Evolutionary conservation across 306 rosid genomes (phyloP).

Genomic region (Prunus mume): DNA sequence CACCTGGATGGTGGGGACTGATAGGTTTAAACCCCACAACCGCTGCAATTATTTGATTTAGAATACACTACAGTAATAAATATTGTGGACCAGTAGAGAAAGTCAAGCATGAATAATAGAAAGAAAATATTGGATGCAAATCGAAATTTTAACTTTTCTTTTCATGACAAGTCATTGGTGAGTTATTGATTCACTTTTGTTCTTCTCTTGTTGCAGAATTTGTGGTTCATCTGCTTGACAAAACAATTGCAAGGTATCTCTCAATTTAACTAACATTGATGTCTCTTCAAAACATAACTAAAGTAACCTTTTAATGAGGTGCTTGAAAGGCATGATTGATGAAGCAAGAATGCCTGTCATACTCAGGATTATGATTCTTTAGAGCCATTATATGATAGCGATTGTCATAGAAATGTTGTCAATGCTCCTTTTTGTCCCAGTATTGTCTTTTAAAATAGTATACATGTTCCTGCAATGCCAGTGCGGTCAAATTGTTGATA

Average conservation of each 20-base stretch:
- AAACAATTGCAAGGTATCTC: constrained; percentile 73
- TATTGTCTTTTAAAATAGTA: too few species aligned
- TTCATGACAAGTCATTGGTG: neutral
- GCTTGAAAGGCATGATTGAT: neutral
- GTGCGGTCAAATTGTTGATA: neutral
- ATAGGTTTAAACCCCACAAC: constrained; percentile 1
- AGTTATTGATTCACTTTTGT: neutral
- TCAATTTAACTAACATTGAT: constrained; percentile 19
- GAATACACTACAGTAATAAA: neutral
- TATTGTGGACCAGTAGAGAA: neutral
- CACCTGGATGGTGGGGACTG: neutral
- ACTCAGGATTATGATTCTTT: neutral
- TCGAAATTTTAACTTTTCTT: neutral
- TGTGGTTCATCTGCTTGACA: constrained; percentile 68
- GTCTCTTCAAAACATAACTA: neutral
- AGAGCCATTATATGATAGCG: neutral
- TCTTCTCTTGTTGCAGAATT: constrained; percentile 57
- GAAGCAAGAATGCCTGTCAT: neutral
- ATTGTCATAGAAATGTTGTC: neutral
- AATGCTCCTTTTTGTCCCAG: neutral
- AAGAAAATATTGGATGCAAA: constrained; percentile 1
- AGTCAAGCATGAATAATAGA: constrained; percentile 1
- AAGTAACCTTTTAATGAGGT: neutral
- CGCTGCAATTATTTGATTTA: neutral
- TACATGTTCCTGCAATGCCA: neutral